Conservation (phyloP, 306 rosid species). For the Vigna hirtella region DNA sequence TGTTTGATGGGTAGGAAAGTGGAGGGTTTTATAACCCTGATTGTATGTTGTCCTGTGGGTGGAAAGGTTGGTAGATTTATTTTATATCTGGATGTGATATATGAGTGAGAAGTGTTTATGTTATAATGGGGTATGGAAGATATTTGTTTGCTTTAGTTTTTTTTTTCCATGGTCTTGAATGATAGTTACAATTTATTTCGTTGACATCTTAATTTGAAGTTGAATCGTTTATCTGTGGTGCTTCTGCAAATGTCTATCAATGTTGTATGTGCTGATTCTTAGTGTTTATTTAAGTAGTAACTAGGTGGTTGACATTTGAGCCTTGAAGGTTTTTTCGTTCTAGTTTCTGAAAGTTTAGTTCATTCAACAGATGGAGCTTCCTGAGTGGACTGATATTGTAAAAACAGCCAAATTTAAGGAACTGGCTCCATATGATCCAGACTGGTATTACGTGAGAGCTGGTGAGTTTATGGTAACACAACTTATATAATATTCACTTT, state of each 20-base stretch:
- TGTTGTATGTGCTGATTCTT: no score
- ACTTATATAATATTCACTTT: not conserved
- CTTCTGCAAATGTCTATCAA: not conserved
- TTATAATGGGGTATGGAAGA: not conserved
- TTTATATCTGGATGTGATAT: not conserved
- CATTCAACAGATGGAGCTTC: slow-evolving; percentile 70
- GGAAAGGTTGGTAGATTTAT: not conserved
- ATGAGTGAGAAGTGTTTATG: not conserved
- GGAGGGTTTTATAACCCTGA: not conserved
- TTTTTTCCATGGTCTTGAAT: not conserved
- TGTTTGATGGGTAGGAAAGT: not conserved
- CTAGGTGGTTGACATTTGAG: not conserved
- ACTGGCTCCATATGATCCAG: slow-evolving; percentile 79
- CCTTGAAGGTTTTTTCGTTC: not conserved
- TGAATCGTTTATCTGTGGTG: not conserved
- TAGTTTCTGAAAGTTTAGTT: not conserved
- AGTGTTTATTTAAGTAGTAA: not conserved
- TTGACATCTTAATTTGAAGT: not conserved
- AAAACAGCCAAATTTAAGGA: slow-evolving; percentile 79
- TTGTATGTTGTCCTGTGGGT: not conserved
- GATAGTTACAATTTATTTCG: not conserved
- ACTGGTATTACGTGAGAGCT: slow-evolving; percentile 76
- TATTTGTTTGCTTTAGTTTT: not conserved
- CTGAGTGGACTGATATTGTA: slow-evolving; percentile 77
- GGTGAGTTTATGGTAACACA: slow-evolving; percentile 49